A percentile compares a stretch with the other conserved stretches of the same genome.
Conservation (phyloP, 352 stramenopile genomes). For the Elongisporangium anandrum region DNA sequence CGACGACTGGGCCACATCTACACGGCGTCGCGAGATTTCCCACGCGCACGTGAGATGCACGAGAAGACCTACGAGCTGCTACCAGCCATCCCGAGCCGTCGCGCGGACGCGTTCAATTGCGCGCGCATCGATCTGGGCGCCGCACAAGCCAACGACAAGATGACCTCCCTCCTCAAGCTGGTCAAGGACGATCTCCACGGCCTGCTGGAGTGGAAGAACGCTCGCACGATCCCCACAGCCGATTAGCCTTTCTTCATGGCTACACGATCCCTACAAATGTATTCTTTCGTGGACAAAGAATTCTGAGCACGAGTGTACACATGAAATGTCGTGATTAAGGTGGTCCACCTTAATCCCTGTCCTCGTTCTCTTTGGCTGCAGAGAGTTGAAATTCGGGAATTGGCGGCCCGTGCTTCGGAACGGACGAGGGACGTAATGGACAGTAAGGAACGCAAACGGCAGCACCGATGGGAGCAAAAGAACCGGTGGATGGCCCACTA, state of each 20-base stretch:
- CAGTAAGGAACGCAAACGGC: conserved; percentile 47
- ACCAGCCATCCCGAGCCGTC: conserved; percentile 34
- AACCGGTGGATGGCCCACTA: conserved; percentile 62
- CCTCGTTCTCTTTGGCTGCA: background rate
- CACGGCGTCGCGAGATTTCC: conserved; percentile 73
- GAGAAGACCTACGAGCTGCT: conserved; percentile 89
- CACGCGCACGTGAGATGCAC: conserved; percentile 82
- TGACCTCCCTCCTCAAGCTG: conserved; percentile 48
- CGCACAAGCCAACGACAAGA: conserved; percentile 67
- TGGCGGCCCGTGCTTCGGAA: background rate
- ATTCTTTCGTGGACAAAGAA: no score
- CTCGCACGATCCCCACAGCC: conserved; percentile 40
- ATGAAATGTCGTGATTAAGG: no score
- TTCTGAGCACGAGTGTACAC: no score
- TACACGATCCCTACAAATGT: no score
- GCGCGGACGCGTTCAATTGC: conserved; percentile 52
- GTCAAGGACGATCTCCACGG: conserved; percentile 69
- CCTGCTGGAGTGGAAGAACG: conserved; percentile 78
- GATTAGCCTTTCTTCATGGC: no score
- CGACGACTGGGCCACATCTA: conserved; percentile 84
- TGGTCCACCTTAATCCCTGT: background rate
- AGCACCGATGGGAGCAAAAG: conserved; percentile 60
- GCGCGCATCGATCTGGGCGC: conserved; percentile 66
- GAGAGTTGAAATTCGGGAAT: background rate
- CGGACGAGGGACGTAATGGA: background rate